Evolutionary conservation across 768 basidiomycete species (phyloP), one percentile per base, ranked within the genome.

Genomic region (Coprinopsis strossmayeri): DNA sequence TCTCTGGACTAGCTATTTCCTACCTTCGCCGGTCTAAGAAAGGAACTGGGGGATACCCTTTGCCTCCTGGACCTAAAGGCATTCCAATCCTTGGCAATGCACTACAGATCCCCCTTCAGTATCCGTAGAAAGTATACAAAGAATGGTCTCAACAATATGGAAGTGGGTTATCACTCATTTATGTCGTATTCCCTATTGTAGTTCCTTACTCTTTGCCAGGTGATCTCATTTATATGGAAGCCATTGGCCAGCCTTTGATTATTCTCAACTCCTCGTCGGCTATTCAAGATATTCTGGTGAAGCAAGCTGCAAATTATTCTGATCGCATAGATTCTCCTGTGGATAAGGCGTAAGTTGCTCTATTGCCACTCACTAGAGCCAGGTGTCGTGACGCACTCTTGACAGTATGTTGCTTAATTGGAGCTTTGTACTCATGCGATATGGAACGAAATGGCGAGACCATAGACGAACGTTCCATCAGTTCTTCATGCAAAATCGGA

Each of bases 371-470:
- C n/a, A n/a, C n/a, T n/a, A n/a, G n/a, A n/a, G n/a, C n/a, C n/a
- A n/a, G n/a, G n/a, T n/a, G n/a, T n/a, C n/a, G n/a, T n/a, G n/a
- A n/a, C n/a, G n/a, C n/a, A n/a, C n/a, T n/a, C n/a, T n/a, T n/a
- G n/a, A n/a, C n/a, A n/a, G n/a, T n/a, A n/a, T n/a, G n/a, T n/a
- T n/a, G n/a, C n/a, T n/a, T n/a, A n/a, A n/a, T n/a, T n/a, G n/a
- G n/a, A n/a, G n/a, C n/a, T n/a, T n/a, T n/a, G n/a, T n/a, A n/a
- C 18, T 23, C 3, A 70, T 74, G 64, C 70, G 69, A 1, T 78
- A 60, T 40, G 53, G 55, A 35, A 28, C 50, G 5, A 50, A 65
- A 48, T 79, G 76, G 72, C 69, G 68, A 43, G 65, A 64, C 26
- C 78, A 77, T 53, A 69, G 78, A 30, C 67, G 67, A 2, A 20